These are phyloP conservation scores for Neophaeococcomyces mojaviensis DNA, from an alignment of 2,329 filamentous ascomycete genomes.

Conservation along the genomic window DNA sequence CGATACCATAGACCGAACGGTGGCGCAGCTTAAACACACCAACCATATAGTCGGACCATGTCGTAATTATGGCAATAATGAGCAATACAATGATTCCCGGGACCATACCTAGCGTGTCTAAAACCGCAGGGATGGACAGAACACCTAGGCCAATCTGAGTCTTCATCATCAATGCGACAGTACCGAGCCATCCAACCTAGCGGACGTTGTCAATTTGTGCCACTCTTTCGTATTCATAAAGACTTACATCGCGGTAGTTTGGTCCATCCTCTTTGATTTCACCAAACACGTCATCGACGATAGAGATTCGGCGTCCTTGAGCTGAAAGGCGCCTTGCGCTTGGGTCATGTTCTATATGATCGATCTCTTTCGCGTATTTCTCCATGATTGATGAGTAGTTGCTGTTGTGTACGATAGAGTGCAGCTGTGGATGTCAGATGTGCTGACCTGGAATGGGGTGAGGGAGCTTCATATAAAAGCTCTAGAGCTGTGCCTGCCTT, in stretches of 20 bases:
- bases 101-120: conserved; percentile 46
- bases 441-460: no score
- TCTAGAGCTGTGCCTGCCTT: no score
- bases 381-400: no score
- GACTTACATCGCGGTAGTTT: conserved; percentile 26
- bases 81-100: conserved; percentile 49
- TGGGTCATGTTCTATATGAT: no score
- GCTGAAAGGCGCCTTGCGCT: background rate
- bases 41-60: conserved; percentile 55
- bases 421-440: no score
- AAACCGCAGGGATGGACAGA: conserved; percentile 46
- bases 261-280: conserved; percentile 27
- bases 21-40: conserved; percentile 26
- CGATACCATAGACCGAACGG: conserved; percentile 57
- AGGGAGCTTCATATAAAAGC: no score
- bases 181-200: conserved; percentile 40
- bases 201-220: background rate
- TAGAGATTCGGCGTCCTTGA: conserved; percentile 8
- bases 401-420: no score
- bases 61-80: conserved; percentile 46
- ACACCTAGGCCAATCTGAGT: conserved; percentile 53
- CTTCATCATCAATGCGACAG: conserved; percentile 47
- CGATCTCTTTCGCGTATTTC: no score
- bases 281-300: conserved; percentile 30
- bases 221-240: no score